Evolutionary conservation across 805 yeast species (phyloP).

Genomic region (Schwanniomyces pseudopolymorphus): DNA sequence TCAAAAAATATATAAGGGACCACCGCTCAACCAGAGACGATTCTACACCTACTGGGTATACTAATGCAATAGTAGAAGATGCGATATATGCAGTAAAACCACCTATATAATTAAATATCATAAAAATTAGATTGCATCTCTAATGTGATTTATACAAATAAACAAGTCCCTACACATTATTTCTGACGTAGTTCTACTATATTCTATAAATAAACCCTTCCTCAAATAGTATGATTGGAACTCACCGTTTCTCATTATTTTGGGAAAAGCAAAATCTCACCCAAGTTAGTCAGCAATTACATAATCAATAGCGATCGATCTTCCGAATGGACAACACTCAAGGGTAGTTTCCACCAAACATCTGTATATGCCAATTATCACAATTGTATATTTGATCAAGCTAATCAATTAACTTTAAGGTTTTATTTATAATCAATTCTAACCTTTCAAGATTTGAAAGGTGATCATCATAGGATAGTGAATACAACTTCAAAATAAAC

Average conservation of each 20-base stretch:
- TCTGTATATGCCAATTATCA: neutral
- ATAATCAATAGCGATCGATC: neutral
- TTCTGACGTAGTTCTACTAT: too few species aligned
- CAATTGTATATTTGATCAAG: neutral
- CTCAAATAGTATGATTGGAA: neutral
- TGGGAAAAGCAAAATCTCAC: neutral
- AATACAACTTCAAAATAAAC: slow-evolving; percentile 1
- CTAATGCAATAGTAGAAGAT: slow-evolving; percentile 38
- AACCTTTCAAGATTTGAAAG: neutral
- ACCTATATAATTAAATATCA: slow-evolving; percentile 26
- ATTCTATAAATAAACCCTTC: too few species aligned
- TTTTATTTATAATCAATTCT: slow-evolving; percentile 2
- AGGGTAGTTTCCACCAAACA: neutral
- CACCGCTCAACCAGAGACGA: slow-evolving; percentile 17
- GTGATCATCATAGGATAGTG: neutral
- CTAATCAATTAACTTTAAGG: slow-evolving; percentile 2
- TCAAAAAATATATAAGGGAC: slow-evolving; percentile 23
- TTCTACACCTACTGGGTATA: slow-evolving; percentile 30
- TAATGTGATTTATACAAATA: too few species aligned
- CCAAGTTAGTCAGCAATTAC: neutral
- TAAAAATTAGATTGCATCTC: too few species aligned
- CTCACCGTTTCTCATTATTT: neutral
- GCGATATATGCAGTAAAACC: slow-evolving; percentile 33
- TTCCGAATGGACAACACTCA: neutral
- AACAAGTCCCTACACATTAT: too few species aligned